phyloP scores from a whole-genome alignment of 2,329 filamentous ascomycete genomes.

The Podosphaera xanthii region DNA sequence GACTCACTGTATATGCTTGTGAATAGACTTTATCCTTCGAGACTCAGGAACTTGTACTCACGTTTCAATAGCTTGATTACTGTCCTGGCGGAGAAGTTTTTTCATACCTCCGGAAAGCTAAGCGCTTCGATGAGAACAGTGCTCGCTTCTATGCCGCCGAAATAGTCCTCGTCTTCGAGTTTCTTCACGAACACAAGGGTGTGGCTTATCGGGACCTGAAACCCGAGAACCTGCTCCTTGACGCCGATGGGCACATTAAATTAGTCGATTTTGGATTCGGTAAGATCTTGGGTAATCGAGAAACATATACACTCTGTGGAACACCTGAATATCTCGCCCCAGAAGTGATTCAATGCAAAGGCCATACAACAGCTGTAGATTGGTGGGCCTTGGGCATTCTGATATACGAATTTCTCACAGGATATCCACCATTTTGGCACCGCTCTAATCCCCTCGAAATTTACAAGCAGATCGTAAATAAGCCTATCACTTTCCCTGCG shows the following conservation, averaged over 20 bases:
- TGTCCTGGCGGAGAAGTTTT: constrained; percentile 70
- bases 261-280: constrained; percentile 73
- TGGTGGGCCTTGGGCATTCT: constrained; percentile 76
- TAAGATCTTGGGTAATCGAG: constrained; percentile 49
- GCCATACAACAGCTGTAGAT: constrained; percentile 53
- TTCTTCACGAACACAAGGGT: constrained; percentile 55
- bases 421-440: constrained; percentile 72
- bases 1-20: constrained; percentile 61
- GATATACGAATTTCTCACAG: constrained; percentile 66
- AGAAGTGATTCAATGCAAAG: constrained; percentile 67
- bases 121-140: constrained; percentile 56
- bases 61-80: constrained; percentile 37
- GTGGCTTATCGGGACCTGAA: constrained; percentile 67
- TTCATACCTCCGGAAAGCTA: constrained; percentile 54
- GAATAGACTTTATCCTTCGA: constrained; percentile 8
- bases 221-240: constrained; percentile 61
- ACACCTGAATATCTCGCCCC: constrained; percentile 69
- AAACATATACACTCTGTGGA: constrained; percentile 67
- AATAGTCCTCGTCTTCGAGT: constrained; percentile 62
- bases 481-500: constrained; percentile 48
- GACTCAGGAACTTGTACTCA: background rate
- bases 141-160: constrained; percentile 68
- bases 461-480: constrained; percentile 68
- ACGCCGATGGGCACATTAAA: constrained; percentile 57
- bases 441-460: constrained; percentile 61